Percentiles rank a stretch among this genome's conserved stretches.
Evolutionary conservation across 768 basidiomycete genomes (phyloP).

Genomic region (Podaxis sp.): DNA sequence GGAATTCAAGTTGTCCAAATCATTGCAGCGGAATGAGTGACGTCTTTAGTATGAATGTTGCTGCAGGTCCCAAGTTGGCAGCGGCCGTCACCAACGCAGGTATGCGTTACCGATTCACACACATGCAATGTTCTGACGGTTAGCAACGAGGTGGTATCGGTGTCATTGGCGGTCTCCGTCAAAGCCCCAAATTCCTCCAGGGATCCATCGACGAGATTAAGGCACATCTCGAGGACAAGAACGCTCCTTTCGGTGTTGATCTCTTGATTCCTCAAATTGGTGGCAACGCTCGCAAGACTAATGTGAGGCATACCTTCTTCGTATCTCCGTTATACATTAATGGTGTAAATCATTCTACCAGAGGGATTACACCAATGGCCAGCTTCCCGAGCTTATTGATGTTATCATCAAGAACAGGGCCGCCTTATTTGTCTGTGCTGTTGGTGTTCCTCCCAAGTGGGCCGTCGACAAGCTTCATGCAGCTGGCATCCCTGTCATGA

Average conservation of each 20-base stretch:
- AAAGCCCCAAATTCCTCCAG: conserved; percentile 70
- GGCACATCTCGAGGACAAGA: conserved; percentile 68
- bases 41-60: conserved; percentile 72
- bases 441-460: conserved; percentile 83
- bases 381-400: conserved; percentile 74
- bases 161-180: conserved; percentile 81
- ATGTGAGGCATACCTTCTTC: conserved; percentile 34
- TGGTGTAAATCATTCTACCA: conserved; percentile 13
- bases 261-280: conserved; percentile 82
- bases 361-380: conserved; percentile 78
- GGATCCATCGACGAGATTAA: conserved; percentile 73
- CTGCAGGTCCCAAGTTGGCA: conserved; percentile 81
- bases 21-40: background rate
- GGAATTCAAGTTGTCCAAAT: conserved; percentile 15
- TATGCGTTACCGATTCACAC: conserved; percentile 19
- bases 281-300: conserved; percentile 82
- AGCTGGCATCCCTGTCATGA: conserved; percentile 82
- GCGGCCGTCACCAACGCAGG: conserved; percentile 93
- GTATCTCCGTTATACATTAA: background rate
- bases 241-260: conserved; percentile 81
- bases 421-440: conserved; percentile 79
- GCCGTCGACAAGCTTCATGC: conserved; percentile 80
- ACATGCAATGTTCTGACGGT: background rate
- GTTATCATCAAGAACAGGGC: conserved; percentile 75
- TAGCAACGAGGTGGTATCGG: conserved; percentile 65